These are phyloP conservation scores for Emergomyces orientalis DNA, from an alignment of 2,329 filamentous ascomycete genomes.

Conservation along the genomic window DNA sequence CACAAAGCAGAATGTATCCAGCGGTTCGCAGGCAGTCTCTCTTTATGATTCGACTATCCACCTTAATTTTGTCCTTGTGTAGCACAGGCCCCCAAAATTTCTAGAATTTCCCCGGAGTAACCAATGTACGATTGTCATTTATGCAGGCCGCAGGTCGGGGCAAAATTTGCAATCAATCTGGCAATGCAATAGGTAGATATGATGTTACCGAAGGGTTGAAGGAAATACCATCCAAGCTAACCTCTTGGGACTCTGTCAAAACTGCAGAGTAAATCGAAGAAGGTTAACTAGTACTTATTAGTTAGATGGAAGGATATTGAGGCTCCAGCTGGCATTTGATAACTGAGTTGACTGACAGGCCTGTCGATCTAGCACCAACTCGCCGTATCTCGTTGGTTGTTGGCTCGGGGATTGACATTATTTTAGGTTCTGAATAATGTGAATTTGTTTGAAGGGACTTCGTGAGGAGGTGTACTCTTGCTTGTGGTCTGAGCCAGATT, in stretches of 20 bases:
- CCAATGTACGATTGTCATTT: not conserved
- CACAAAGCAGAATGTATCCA: not conserved
- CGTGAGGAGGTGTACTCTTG: not conserved
- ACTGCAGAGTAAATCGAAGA: not conserved
- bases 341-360: not conserved
- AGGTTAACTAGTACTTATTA: not conserved
- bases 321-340: not conserved
- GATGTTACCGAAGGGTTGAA: not conserved
- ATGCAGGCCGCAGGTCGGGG: not conserved
- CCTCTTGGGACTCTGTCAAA: not conserved
- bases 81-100: conserved; percentile 6
- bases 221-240: not conserved
- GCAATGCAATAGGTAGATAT: not conserved
- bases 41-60: conserved; percentile 1
- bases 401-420: not conserved
- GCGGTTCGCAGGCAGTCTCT: not conserved
- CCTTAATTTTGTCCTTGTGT: not conserved
- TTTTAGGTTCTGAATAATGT: not conserved
- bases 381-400: not conserved
- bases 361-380: not conserved
- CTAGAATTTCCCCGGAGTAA: not conserved
- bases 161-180: not conserved
- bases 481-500: not conserved
- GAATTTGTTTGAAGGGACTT: not conserved
- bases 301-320: not conserved